Evolutionary conservation across 768 basidiomycete species (phyloP), one percentile per base, ranked within the genome.

Genomic region (Suillus placidus): DNA sequence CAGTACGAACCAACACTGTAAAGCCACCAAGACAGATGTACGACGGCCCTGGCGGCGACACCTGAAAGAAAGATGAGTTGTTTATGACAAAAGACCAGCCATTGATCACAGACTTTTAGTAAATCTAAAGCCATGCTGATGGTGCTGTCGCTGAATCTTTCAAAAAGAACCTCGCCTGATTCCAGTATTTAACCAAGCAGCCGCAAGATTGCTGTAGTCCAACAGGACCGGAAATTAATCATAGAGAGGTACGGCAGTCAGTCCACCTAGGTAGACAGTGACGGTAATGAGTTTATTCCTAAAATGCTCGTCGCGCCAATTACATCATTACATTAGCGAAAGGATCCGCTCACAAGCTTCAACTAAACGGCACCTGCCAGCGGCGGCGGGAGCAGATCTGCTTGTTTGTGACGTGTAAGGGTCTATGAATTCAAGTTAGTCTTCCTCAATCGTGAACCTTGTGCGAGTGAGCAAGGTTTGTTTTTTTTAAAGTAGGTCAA

Each of bases 21-120:
- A 85, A 85, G 1, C 84, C 89, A 5, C 88, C 90, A 1, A 91
- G 73, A 65, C 85, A 84, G 35, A 86, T 85, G 70, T 91, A 91
- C 7, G 86, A 85, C 66, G 89, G 68, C 26, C 85, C 79, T 1
- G 85, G 73, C 32, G 80, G 70, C 1, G 87, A 83, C 2, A 85
- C 80, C 90, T 91, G 71, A 42, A 34, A 55, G 51, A 34, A 20
- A 62, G 63, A 66, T 68, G 67, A 74, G 73, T 78, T 69, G 67
- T 68, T 66, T 54, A 64, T 57, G n/a, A 64, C 32, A 7, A 20
- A 52, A 5, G 20, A 52, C 23, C 18, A 18, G 23, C 10, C 45
- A 42, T 23, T 18, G 40, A 30, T 45, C 37, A 77, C 76, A 69
- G 13, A 77, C 76, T 63, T 72, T 56, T 52, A 78, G 32, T 20